Conservation (phyloP, 2,329 filamentous ascomycete genomes). For the Penicillium hordei region DNA sequence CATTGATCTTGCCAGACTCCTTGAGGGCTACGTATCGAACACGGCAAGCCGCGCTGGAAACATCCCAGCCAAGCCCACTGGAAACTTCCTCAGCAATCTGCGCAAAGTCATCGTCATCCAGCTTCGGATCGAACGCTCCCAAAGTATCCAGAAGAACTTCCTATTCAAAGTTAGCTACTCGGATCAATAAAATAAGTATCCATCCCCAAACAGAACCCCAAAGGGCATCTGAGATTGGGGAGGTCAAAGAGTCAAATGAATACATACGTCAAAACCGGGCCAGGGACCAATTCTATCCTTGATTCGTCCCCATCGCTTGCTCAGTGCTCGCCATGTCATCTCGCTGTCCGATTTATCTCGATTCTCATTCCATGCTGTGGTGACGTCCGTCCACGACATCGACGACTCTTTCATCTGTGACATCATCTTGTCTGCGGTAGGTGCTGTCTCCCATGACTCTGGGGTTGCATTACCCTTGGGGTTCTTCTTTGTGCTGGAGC, state of each 20-base stretch:
- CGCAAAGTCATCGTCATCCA: background rate
- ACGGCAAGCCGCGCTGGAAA: background rate
- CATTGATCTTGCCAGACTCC: background rate
- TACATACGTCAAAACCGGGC: conserved; percentile 3
- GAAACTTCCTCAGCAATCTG: background rate
- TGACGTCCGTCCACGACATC: background rate
- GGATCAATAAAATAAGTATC: background rate
- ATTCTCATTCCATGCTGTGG: background rate
- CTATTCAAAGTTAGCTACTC: background rate
- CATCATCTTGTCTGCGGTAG: conserved; percentile 1
- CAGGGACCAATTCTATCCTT: background rate
- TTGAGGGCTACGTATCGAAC: background rate
- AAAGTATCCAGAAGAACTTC: background rate
- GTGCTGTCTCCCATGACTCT: background rate
- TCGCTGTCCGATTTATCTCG: background rate
- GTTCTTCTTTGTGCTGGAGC: background rate
- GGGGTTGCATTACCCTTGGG: background rate
- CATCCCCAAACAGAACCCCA: background rate
- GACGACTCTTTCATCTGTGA: background rate
- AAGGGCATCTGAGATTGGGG: background rate
- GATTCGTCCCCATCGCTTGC: background rate
- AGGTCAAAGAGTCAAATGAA: background rate
- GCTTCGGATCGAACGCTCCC: background rate
- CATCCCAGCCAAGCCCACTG: background rate
- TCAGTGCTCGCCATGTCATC: background rate